A percentile compares a stretch with the other conserved stretches of the same genome.
phyloP scores from a whole-genome alignment of 2,329 filamentous ascomycete genomes.

The Pestalotiopsis sp. region DNA sequence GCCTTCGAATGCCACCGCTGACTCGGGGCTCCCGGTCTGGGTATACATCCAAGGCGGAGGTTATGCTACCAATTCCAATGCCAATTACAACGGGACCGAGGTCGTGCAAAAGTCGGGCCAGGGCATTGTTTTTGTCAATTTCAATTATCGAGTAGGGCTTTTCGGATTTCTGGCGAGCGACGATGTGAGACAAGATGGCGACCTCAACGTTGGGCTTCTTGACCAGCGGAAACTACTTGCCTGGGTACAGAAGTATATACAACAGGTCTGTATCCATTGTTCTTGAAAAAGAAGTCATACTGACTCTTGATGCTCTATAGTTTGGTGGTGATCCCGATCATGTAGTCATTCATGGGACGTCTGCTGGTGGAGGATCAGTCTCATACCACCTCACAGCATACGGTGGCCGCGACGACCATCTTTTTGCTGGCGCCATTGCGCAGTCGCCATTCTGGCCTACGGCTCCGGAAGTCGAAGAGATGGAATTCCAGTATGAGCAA shows the following conservation, averaged over 20 bases:
- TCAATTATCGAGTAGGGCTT: slow-evolving; percentile 75
- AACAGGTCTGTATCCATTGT: not conserved
- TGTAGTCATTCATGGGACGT: slow-evolving; percentile 67
- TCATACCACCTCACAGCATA: slow-evolving; percentile 60
- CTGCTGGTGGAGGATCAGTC: slow-evolving; percentile 66
- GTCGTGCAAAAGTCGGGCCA: slow-evolving; percentile 53
- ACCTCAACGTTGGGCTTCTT: slow-evolving; percentile 66
- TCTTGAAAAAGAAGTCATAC: not conserved
- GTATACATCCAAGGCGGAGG: slow-evolving; percentile 59
- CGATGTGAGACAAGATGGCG: slow-evolving; percentile 38
- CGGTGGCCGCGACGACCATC: slow-evolving; percentile 44
- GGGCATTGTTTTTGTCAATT: slow-evolving; percentile 22
- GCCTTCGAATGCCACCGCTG: slow-evolving; percentile 49
- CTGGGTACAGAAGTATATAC: slow-evolving; percentile 69
- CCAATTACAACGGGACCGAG: slow-evolving; percentile 60
- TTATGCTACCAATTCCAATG: slow-evolving; percentile 48
- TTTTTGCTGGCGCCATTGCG: slow-evolving; percentile 50
- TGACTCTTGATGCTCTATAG: slow-evolving; percentile 28
- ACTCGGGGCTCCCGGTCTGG: slow-evolving; percentile 62
- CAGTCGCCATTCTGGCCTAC: slow-evolving; percentile 51
- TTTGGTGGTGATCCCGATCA: slow-evolving; percentile 71
- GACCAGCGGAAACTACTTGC: slow-evolving; percentile 68
- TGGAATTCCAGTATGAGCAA: slow-evolving; percentile 50
- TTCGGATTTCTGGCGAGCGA: slow-evolving; percentile 70
- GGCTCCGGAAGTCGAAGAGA: slow-evolving; percentile 41